Percentiles rank a stretch among this genome's conserved stretches.
Conservation (phyloP, 2,329 filamentous ascomycete species). For the Metarhizium humberi region DNA sequence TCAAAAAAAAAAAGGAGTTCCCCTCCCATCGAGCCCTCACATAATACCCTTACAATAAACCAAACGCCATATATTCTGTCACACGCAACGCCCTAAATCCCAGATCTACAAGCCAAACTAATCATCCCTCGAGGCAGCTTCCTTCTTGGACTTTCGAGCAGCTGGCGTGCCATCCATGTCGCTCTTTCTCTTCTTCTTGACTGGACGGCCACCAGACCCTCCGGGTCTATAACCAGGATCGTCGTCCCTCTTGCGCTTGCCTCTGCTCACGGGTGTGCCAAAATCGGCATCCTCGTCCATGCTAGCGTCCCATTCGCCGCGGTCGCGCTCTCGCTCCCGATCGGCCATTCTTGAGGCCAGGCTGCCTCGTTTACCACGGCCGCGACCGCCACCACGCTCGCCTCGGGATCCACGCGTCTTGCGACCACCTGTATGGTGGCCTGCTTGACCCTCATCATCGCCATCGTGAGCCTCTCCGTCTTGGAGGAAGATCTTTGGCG, state of each 20-base stretch:
- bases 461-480: conserved; percentile 42
- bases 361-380: conserved; percentile 26
- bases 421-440: conserved; percentile 18
- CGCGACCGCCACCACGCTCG: conserved; percentile 19
- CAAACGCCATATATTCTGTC: not conserved
- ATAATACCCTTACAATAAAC: not conserved
- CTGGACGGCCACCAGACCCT: conserved; percentile 41
- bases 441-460: conserved; percentile 27
- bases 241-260: conserved; percentile 49
- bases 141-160: conserved; percentile 27
- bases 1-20: too few species aligned
- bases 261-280: conserved; percentile 21
- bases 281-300: conserved; percentile 31
- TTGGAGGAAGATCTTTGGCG: conserved; percentile 77
- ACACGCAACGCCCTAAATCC: not conserved
- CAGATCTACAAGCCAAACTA: not conserved
- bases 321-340: conserved; percentile 4
- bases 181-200: conserved; percentile 52
- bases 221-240: conserved; percentile 52
- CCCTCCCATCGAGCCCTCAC: not conserved
- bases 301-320: conserved; percentile 22
- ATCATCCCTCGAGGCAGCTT: conserved; percentile 11
- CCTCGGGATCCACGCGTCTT: conserved; percentile 22
- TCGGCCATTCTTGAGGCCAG: conserved; percentile 13
- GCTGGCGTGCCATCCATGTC: conserved; percentile 30